phyloP scores from a whole-genome alignment of 31 red algal genomes.

The Endocladia muricata region DNA sequence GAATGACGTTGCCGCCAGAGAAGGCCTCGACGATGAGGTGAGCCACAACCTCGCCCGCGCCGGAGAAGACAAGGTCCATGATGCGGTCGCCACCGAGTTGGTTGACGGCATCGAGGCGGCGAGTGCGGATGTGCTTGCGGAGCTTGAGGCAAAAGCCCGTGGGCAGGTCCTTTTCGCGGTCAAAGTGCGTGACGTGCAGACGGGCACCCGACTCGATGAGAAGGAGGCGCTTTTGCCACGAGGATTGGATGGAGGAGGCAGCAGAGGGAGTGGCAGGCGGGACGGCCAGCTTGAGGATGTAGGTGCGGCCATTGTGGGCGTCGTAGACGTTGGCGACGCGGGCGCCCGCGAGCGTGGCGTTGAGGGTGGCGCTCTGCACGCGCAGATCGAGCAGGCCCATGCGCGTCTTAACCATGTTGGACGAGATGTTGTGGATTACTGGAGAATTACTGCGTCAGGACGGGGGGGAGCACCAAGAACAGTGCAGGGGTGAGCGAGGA shows the following conservation, averaged over 20 bases:
- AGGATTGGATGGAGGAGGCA: not conserved
- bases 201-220: constrained; percentile 89
- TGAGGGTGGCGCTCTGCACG: constrained; percentile 54
- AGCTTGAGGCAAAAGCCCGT: constrained; percentile 95
- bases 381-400: constrained; percentile 81
- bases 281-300: constrained; percentile 90
- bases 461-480: not conserved
- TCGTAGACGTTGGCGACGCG: constrained; percentile 91
- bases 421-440: not conserved
- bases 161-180: constrained; percentile 77
- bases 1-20: constrained; percentile 90
- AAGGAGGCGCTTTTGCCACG: constrained; percentile 70
- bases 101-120: constrained; percentile 62
- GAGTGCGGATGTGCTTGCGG: constrained; percentile 89
- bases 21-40: constrained; percentile 90
- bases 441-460: not conserved
- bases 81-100: constrained; percentile 90
- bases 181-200: constrained; percentile 82
- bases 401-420: constrained; percentile 61
- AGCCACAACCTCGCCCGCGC: constrained; percentile 26
- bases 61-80: constrained; percentile 77
- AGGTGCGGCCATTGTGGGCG: constrained; percentile 69
- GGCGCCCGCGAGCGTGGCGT: constrained; percentile 42
- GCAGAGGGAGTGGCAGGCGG: constrained; percentile 37
- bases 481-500: not conserved